Conservation (phyloP, 768 basidiomycete species). For the Leccinum arenicola region DNA sequence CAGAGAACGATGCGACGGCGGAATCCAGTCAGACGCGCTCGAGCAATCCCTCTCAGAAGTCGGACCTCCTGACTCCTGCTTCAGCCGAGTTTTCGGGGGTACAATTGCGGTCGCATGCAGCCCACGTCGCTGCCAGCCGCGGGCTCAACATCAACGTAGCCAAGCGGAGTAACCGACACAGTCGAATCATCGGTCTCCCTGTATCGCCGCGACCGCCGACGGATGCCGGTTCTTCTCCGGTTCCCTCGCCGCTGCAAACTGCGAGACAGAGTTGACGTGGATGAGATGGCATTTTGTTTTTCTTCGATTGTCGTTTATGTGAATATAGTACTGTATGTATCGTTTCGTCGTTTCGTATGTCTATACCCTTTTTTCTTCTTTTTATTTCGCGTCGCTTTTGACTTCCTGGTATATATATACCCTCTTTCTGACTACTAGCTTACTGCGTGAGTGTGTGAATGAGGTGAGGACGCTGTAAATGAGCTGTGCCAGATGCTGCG, state of each 20-base stretch:
- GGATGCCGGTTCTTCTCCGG: conserved; percentile 13
- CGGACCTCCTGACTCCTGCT: conserved; percentile 17
- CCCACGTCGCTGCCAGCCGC: conserved; percentile 59
- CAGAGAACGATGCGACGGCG: conserved; percentile 52
- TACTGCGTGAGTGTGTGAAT: neutral
- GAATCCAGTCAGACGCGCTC: conserved; percentile 44
- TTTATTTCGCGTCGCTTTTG: neutral
- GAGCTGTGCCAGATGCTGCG: too few relatives aligned
- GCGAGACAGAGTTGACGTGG: conserved; percentile 23
- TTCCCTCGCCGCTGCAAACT: conserved; percentile 21
- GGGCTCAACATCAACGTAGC: conserved; percentile 66
- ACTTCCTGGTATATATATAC: conserved; percentile 17
- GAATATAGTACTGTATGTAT: conserved; percentile 10
- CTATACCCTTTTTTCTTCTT: conserved; percentile 28
- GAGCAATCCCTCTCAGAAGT: conserved; percentile 33
- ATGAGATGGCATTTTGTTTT: neutral
- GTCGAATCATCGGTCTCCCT: conserved; percentile 64
- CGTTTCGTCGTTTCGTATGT: conserved; percentile 14
- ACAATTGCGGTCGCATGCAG: conserved; percentile 48
- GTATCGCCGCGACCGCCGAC: conserved; percentile 34
- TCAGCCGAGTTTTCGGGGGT: conserved; percentile 27
- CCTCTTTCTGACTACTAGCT: conserved; percentile 11
- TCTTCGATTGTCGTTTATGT: neutral
- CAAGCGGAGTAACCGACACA: conserved; percentile 61
- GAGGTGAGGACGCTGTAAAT: too few relatives aligned